phyloP scores from a whole-genome alignment of 768 basidiomycete species.

The Naematelia aurantialba region DNA sequence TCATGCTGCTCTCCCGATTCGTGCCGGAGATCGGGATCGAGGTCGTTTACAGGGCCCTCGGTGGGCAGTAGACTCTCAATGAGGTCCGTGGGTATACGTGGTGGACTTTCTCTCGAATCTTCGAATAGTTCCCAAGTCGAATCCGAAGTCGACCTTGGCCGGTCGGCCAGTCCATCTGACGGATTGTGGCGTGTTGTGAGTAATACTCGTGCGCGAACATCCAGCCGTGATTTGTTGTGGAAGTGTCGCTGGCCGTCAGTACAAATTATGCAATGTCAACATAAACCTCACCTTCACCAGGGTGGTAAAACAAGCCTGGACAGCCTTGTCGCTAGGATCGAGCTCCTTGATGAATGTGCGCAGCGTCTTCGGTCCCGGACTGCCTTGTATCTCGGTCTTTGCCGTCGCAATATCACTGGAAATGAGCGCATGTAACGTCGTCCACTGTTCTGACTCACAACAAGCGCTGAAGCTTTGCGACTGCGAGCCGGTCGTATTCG shows the following conservation, averaged over 20 bases:
- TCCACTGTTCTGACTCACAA: conserved; percentile 20
- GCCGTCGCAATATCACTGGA: not conserved
- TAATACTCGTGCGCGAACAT: too few species aligned
- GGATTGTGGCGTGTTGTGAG: too few species aligned
- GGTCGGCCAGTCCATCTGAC: too few species aligned
- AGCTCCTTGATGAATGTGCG: conserved; percentile 27
- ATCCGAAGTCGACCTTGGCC: too few species aligned
- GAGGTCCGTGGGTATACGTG: too few species aligned
- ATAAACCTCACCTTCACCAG: conserved; percentile 26
- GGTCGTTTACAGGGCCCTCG: too few species aligned
- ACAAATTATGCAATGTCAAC: too few species aligned
- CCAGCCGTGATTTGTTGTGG: not conserved
- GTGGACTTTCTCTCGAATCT: too few species aligned
- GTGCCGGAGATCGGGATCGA: too few species aligned
- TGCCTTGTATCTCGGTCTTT: not conserved
- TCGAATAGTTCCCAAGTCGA: too few species aligned
- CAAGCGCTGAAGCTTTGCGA: conserved; percentile 21
- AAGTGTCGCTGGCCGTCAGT: not conserved
- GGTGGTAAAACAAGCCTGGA: conserved; percentile 17
- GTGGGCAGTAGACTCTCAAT: too few species aligned
- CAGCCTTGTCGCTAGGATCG: conserved; percentile 15
- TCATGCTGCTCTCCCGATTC: not conserved
- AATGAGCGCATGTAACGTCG: not conserved
- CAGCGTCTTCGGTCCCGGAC: conserved; percentile 2
- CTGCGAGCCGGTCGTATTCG: conserved; percentile 25